phyloP scores from a whole-genome alignment of 768 basidiomycete species.

The Termitomyces bulborhizus region DNA sequence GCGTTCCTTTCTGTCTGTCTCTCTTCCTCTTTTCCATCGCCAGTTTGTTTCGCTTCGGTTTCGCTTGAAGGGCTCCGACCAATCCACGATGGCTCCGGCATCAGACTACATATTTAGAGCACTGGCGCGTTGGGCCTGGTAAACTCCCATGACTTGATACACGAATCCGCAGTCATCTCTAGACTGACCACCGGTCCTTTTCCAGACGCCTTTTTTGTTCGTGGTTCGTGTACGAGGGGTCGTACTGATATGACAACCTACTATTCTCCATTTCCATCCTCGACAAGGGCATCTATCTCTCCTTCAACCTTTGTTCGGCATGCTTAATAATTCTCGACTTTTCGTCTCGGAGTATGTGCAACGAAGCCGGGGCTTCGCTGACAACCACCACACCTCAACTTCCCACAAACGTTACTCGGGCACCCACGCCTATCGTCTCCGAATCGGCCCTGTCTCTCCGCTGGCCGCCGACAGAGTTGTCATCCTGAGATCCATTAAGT shows the following conservation, averaged over 20 bases:
- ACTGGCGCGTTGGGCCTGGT: background rate
- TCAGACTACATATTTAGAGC: background rate
- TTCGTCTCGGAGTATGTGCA: too few species aligned
- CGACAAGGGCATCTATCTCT: background rate
- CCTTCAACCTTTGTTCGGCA: background rate
- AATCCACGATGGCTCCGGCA: too few species aligned
- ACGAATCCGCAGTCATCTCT: background rate
- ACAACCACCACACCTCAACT: background rate
- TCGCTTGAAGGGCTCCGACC: background rate
- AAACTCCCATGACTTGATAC: background rate
- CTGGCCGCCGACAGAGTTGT: background rate
- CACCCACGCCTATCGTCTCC: background rate
- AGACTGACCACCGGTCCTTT: too few species aligned
- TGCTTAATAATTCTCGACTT: too few species aligned
- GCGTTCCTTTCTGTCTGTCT: background rate
- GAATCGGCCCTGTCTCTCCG: constrained; percentile 1
- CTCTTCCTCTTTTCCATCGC: background rate
- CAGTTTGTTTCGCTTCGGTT: background rate
- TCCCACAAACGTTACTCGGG: constrained; percentile 2
- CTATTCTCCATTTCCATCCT: background rate
- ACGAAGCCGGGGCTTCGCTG: too few species aligned
- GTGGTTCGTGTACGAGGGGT: background rate
- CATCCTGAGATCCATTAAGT: background rate
- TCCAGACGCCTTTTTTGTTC: background rate
- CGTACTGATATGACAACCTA: too few species aligned